Evolutionary conservation across 176 grass and related monocot genomes (phyloP).

Genomic region (Oryza longistaminata): DNA sequence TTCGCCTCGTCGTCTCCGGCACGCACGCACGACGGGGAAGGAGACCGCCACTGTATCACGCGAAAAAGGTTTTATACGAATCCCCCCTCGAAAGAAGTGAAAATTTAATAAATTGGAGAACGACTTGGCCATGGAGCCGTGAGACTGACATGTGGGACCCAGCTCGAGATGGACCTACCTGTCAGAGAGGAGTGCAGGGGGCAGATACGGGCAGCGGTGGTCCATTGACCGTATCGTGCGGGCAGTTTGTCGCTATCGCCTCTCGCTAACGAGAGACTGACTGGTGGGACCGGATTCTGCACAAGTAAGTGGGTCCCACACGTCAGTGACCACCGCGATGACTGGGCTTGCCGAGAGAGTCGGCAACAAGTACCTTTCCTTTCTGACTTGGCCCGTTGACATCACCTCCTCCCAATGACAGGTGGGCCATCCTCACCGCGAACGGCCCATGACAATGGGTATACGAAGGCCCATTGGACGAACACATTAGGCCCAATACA

Average conservation of each 20-base stretch:
- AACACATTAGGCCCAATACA: not conserved
- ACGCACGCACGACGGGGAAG: not conserved
- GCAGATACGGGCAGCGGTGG: not conserved
- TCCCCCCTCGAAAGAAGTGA: not conserved
- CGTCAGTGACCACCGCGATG: not conserved
- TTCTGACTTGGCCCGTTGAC: not conserved
- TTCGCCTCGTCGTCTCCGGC: slow-evolving; percentile 12
- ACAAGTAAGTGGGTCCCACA: not conserved
- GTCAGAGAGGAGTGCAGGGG: not conserved
- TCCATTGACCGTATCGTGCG: not conserved
- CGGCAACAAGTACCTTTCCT: not conserved
- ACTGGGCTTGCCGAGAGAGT: not conserved
- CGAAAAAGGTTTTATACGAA: not conserved
- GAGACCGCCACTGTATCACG: not conserved
- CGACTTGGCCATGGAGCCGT: not conserved
- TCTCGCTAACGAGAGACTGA: too few relatives aligned
- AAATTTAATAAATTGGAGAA: not conserved
- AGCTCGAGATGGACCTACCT: fast-evolving
- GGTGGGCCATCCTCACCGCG: too few relatives aligned
- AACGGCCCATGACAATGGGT: too few relatives aligned
- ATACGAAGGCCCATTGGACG: not conserved
- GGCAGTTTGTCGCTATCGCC: not conserved
- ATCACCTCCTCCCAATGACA: not conserved
- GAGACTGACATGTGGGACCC: not conserved
- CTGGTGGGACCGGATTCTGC: not conserved